Evolutionary conservation across 768 basidiomycete species (phyloP).

Genomic region (Podaxis sp.): DNA sequence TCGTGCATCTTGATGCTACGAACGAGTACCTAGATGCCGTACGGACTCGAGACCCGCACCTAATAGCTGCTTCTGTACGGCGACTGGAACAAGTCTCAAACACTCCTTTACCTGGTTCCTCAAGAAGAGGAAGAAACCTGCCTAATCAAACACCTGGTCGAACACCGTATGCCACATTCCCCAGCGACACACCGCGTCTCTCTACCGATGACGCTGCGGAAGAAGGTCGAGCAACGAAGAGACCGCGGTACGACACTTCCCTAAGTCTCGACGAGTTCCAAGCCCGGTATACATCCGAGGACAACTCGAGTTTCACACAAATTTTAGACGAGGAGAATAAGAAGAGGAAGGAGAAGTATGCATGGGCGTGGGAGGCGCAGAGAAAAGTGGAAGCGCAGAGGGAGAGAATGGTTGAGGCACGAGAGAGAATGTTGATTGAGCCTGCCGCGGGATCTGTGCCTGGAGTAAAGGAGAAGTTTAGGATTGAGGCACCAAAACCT

Average conservation of each 20-base stretch:
- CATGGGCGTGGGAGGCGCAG: conserved; percentile 96
- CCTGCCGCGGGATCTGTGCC: conserved; percentile 44
- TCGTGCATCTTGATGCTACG: conserved; percentile 85
- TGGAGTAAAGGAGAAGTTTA: conserved; percentile 68
- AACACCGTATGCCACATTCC: conserved; percentile 63
- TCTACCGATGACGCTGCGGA: conserved; percentile 30
- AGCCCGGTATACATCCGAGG: conserved; percentile 90
- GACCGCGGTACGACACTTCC: conserved; percentile 55
- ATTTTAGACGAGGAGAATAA: conserved; percentile 90
- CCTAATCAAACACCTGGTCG: conserved; percentile 49
- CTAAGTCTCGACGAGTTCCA: conserved; percentile 87
- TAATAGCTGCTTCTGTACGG: conserved; percentile 76
- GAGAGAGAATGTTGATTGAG: conserved; percentile 74
- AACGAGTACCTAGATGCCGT: conserved; percentile 85
- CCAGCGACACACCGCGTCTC: conserved; percentile 64
- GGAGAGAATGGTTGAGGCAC: conserved; percentile 61
- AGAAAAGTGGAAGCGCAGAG: conserved; percentile 69
- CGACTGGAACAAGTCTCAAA: conserved; percentile 61
- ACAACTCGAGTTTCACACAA: conserved; percentile 94
- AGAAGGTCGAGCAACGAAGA: conserved; percentile 47
- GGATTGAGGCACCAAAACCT: conserved; percentile 58
- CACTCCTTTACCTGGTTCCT: conserved; percentile 43
- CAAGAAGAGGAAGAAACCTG: conserved; percentile 28
- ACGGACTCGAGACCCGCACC: conserved; percentile 68
- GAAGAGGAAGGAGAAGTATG: conserved; percentile 75